A percentile compares a stretch with the other conserved stretches of the same genome.
Evolutionary conservation across 208 protist genomes (phyloP).

Genomic region (Polymyxa betae): DNA sequence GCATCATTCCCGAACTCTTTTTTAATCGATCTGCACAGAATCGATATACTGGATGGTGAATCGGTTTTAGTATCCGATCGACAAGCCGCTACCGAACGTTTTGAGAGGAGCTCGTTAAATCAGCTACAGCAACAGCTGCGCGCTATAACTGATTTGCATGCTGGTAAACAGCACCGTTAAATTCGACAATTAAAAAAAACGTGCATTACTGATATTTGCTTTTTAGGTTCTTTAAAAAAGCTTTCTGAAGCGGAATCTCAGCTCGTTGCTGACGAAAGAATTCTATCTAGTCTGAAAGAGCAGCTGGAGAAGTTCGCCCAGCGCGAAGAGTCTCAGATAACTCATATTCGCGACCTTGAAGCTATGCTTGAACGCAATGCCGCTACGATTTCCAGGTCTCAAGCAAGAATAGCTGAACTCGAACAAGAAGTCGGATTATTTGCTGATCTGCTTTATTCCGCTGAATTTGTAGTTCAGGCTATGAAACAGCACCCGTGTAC

Average conservation of each 20-base stretch:
- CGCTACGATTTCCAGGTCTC: neutral
- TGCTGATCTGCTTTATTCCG: neutral
- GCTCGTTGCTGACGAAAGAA: neutral
- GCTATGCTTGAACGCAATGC: neutral
- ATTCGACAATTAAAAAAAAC: neutral
- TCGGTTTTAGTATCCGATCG: neutral
- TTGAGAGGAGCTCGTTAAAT: neutral
- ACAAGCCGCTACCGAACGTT: neutral
- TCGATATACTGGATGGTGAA: constrained; percentile 26
- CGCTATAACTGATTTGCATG: neutral
- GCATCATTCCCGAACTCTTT: neutral
- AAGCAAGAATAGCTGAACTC: neutral
- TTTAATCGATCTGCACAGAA: neutral
- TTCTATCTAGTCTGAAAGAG: neutral
- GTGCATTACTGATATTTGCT: neutral
- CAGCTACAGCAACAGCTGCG: neutral
- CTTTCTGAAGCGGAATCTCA: neutral
- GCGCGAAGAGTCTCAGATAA: neutral
- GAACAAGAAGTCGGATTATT: constrained; percentile 9
- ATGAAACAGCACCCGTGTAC: neutral
- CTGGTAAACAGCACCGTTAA: neutral
- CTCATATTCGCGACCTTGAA: neutral
- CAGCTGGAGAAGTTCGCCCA: neutral
- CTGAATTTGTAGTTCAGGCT: neutral
- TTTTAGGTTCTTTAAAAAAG: neutral